Percentiles rank a stretch among this genome's conserved stretches.
These are phyloP conservation scores for Parasarocladium wereldwijsianum DNA, from an alignment of 2,329 filamentous ascomycete species.

Conservation along the genomic window DNA sequence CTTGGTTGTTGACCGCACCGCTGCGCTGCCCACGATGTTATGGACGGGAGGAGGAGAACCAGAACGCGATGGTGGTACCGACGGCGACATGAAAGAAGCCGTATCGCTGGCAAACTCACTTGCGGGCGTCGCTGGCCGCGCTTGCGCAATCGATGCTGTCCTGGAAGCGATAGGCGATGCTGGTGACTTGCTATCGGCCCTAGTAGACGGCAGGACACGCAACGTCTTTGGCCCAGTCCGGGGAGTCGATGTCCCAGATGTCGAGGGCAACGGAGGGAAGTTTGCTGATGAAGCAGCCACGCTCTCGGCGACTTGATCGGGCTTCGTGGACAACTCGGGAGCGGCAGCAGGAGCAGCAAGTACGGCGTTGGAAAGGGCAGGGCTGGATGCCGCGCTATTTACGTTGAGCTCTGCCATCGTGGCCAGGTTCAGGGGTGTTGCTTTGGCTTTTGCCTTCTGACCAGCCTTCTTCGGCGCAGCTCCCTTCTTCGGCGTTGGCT, in stretches of 20 bases:
- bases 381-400: conserved; percentile 11
- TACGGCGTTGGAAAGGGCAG: conserved; percentile 8
- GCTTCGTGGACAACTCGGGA: too few species aligned
- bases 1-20: conserved; percentile 57
- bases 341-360: conserved; percentile 22
- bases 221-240: conserved; percentile 48
- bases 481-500: conserved; percentile 19
- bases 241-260: conserved; percentile 28
- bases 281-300: conserved; percentile 10
- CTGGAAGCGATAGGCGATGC: conserved; percentile 18
- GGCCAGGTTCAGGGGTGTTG: conserved; percentile 1
- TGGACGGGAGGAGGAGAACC: conserved; percentile 57
- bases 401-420: conserved; percentile 1
- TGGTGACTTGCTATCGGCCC: conserved; percentile 36
- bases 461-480: conserved; percentile 16
- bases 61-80: conserved; percentile 51
- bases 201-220: conserved; percentile 54
- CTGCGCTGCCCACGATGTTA: conserved; percentile 49
- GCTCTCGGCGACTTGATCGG: too few species aligned
- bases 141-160: conserved; percentile 21
- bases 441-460: conserved; percentile 17
- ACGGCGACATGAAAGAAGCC: conserved; percentile 58
- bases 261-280: conserved; percentile 35
- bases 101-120: conserved; percentile 68
- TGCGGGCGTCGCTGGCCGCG: conserved; percentile 51